Conservation (phyloP, 306 rosid genomes). For the Dalbergia oliveri region DNA sequence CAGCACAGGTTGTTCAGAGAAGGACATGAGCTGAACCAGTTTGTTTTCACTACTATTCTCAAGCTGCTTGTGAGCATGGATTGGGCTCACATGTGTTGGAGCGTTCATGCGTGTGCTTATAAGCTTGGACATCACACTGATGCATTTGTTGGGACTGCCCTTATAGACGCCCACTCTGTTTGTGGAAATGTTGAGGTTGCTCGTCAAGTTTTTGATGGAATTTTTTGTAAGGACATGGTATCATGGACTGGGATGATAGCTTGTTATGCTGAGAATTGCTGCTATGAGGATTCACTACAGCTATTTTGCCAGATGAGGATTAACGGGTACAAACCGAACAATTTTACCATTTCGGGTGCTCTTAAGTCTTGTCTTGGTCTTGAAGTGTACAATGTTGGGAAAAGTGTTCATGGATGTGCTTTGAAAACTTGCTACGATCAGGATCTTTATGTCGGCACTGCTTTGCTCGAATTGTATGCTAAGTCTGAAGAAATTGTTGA, state of each 20-base stretch:
- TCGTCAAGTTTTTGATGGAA: conserved; percentile 34
- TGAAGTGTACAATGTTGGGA: conserved; percentile 36
- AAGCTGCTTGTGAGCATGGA: conserved; percentile 52
- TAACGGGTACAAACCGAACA: conserved; percentile 40
- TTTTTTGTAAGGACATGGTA: conserved; percentile 47
- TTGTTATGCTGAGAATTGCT: conserved; percentile 50
- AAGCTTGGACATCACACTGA: conserved; percentile 46
- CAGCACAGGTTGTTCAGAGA: conserved; percentile 42
- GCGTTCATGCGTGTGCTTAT: conserved; percentile 42
- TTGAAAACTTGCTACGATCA: conserved; percentile 41
- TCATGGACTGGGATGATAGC: conserved; percentile 56
- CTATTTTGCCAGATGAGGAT: conserved; percentile 46
- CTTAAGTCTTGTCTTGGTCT: conserved; percentile 53
- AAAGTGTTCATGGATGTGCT: conserved; percentile 52
- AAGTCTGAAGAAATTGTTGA: conserved; percentile 33
- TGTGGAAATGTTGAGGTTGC: conserved; percentile 38
- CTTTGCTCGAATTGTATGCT: conserved; percentile 44
- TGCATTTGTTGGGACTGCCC: conserved; percentile 47
- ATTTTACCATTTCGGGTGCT: conserved; percentile 32
- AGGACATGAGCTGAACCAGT: conserved; percentile 44
- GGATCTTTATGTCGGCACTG: conserved; percentile 45
- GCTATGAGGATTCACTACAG: conserved; percentile 29
- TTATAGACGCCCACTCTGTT: conserved; percentile 48
- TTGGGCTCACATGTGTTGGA: conserved; percentile 20
- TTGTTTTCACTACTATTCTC: conserved; percentile 51